Evolutionary conservation across 306 rosid species (phyloP).

Genomic region (Inga oerstediana): DNA sequence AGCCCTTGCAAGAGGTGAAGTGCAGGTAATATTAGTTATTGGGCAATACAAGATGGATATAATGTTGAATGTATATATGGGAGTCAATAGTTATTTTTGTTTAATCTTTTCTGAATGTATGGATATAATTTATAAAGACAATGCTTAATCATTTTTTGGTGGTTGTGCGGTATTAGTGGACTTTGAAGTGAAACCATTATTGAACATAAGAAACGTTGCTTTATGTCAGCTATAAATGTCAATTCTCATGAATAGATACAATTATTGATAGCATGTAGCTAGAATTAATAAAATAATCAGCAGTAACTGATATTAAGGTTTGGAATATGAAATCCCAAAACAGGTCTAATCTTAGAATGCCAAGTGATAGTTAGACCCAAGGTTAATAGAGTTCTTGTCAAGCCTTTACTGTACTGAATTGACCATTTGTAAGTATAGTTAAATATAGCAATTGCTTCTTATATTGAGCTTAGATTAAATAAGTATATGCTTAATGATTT

Average conservation of each 20-base stretch:
- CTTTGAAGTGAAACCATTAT: neutral
- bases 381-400: neutral
- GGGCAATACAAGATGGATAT: constrained; percentile 2
- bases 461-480: constrained; percentile 19
- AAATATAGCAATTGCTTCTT: constrained; percentile 7
- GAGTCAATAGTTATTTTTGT: no score
- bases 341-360: neutral
- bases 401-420: constrained; percentile 7
- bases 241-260: neutral
- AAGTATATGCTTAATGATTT: constrained; percentile 34
- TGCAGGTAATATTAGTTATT: constrained; percentile 67
- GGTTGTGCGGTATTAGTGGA: constrained; percentile 1
- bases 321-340: constrained; percentile 5
- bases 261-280: constrained; percentile 10
- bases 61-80: neutral
- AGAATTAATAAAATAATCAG: neutral
- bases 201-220: constrained; percentile 5
- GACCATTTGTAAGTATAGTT: neutral
- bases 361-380: neutral
- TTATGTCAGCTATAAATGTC: neutral
- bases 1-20: constrained; percentile 98
- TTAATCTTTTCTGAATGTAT: no score
- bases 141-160: neutral
- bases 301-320: neutral
- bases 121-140: neutral